These are phyloP conservation scores for Osmanthus fragrans DNA, from an alignment of 257 asterid genomes.

Conservation along the genomic window DNA sequence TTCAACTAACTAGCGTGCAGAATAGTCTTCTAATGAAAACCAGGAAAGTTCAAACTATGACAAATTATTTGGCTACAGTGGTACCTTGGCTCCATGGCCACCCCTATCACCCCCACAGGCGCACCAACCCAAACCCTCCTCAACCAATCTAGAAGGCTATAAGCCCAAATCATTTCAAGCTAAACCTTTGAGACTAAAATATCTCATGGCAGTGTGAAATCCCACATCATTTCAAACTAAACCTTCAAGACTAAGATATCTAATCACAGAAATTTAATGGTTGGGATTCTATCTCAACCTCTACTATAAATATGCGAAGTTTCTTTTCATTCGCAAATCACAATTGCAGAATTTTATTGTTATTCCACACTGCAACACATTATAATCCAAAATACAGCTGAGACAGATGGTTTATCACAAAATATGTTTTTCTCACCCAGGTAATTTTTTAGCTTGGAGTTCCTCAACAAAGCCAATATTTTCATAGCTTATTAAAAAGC, in stretches of 20 bases:
- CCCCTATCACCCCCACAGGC: background rate
- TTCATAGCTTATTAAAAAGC: background rate
- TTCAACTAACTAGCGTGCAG: background rate
- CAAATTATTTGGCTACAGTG: background rate
- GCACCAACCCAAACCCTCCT: background rate
- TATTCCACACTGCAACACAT: background rate
- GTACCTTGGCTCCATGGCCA: background rate
- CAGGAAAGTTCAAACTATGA: background rate
- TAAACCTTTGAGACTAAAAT: background rate
- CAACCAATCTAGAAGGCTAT: background rate
- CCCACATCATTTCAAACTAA: background rate
- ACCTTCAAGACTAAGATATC: background rate
- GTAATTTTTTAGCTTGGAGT: background rate
- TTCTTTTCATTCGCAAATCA: constrained; percentile 2
- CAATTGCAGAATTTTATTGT: constrained; percentile 13
- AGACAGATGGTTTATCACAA: background rate
- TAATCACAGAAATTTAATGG: constrained; percentile 3
- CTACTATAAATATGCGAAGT: constrained; percentile 5
- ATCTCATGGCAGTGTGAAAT: background rate
- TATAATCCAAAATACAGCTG: no score
- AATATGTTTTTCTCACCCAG: background rate
- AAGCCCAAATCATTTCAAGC: background rate
- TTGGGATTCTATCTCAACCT: background rate
- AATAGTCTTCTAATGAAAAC: background rate
- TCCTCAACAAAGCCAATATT: background rate